phyloP scores from a whole-genome alignment of 306 rosid genomes.

The Prosopis cineraria region DNA sequence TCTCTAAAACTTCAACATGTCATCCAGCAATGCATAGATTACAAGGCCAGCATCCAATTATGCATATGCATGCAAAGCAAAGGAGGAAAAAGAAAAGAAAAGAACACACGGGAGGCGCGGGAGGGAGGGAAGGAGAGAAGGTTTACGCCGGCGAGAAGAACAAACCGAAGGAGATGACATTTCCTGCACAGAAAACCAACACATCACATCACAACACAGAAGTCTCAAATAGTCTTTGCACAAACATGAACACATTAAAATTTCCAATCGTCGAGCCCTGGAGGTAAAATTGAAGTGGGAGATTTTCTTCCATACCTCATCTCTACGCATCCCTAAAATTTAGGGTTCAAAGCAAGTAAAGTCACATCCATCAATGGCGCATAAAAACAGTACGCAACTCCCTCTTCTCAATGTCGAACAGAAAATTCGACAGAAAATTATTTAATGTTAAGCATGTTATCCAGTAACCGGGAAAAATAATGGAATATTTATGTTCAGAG shows the following conservation, averaged over 20 bases:
- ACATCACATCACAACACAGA: not conserved
- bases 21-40: not conserved
- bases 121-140: constrained; percentile 12
- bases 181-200: constrained; percentile 52
- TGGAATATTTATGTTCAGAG: not conserved
- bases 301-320: not conserved
- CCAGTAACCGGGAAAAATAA: not conserved
- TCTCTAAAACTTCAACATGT: not conserved
- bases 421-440: not conserved
- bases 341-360: not conserved
- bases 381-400: not conserved
- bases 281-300: not conserved
- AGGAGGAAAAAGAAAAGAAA: not conserved
- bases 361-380: not conserved
- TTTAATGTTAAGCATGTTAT: not conserved
- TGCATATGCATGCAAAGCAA: not conserved
- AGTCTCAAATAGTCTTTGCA: not conserved
- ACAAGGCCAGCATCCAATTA: not conserved
- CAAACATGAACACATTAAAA: not conserved
- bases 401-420: not conserved
- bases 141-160: constrained; percentile 76
- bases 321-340: not conserved
- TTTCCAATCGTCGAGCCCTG: not conserved
- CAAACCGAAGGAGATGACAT: constrained; percentile 69
- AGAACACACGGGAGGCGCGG: not conserved